phyloP scores from a whole-genome alignment of 805 yeast genomes.

The Lipomyces anomalus region DNA sequence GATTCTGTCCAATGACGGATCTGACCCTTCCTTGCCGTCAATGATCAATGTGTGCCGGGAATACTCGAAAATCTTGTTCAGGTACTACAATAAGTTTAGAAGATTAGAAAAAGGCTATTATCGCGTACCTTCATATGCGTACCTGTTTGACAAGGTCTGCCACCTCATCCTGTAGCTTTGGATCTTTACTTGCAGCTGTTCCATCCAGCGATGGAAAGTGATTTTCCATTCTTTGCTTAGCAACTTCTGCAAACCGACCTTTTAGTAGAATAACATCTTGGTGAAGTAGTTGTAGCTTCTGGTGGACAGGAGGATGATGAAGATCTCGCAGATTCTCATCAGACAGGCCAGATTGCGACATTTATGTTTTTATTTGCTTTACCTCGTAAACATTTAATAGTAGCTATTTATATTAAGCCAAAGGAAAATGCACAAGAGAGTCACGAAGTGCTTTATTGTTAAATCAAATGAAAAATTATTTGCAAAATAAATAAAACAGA shows the following conservation, averaged over 20 bases:
- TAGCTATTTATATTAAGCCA: background rate
- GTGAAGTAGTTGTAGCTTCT: slow-evolving; percentile 20
- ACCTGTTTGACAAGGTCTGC: slow-evolving; percentile 38
- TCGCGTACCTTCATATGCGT: slow-evolving; percentile 8
- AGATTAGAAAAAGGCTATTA: background rate
- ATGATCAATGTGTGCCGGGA: slow-evolving; percentile 49
- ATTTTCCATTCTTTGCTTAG: slow-evolving; percentile 42
- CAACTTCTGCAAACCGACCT: slow-evolving; percentile 38
- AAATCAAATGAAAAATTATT: background rate
- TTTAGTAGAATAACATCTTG: slow-evolving; percentile 48
- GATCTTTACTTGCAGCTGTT: slow-evolving; percentile 30
- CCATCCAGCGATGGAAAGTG: slow-evolving; percentile 38
- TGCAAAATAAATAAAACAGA: background rate
- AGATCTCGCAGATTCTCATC: slow-evolving; percentile 19
- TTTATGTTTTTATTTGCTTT: background rate
- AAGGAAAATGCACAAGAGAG: background rate
- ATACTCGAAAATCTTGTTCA: slow-evolving; percentile 49
- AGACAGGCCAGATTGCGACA: slow-evolving; percentile 12
- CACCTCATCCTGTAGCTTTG: slow-evolving; percentile 43
- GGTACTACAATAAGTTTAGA: slow-evolving; percentile 34
- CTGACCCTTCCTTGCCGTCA: slow-evolving; percentile 43
- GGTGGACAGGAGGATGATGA: slow-evolving; percentile 24
- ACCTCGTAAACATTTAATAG: too few species aligned
- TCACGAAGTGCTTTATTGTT: background rate
- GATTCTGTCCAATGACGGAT: slow-evolving; percentile 27